phyloP scores from a whole-genome alignment of 257 asterid genomes.

The Solanum etuberosum region DNA sequence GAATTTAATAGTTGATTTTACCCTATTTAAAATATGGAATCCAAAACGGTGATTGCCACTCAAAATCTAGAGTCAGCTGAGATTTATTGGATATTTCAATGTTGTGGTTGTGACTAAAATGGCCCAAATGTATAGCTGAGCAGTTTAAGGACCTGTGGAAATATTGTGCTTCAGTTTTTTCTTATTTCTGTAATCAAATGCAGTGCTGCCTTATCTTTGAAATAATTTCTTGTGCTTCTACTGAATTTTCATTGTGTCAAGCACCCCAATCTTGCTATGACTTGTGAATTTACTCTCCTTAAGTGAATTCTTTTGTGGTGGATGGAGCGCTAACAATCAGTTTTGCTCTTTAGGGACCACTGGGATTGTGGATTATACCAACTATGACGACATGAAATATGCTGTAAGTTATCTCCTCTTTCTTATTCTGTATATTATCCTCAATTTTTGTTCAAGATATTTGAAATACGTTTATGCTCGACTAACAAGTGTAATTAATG shows the following conservation, averaged over 20 bases:
- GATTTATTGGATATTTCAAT: neutral
- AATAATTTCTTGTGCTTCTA: neutral
- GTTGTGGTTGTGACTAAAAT: neutral
- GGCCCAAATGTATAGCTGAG: neutral
- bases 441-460: neutral
- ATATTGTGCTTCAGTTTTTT: neutral
- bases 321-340: neutral
- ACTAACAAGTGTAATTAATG: neutral
- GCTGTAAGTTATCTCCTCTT: slow-evolving; percentile 43
- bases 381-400: slow-evolving; percentile 80
- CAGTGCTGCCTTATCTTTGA: neutral
- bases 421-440: neutral
- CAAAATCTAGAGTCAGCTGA: neutral
- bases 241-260: neutral
- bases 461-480: neutral
- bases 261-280: neutral
- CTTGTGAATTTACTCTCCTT: neutral
- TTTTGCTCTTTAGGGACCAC: slow-evolving; percentile 52
- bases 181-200: neutral
- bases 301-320: neutral
- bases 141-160: neutral
- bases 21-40: neutral
- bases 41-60: neutral
- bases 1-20: neutral
- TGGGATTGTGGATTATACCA: slow-evolving; percentile 88